Evolutionary conservation across 202 grass and related monocot species (phyloP), one percentile per base, ranked within the genome.

Genomic region (Carex arenaria): DNA sequence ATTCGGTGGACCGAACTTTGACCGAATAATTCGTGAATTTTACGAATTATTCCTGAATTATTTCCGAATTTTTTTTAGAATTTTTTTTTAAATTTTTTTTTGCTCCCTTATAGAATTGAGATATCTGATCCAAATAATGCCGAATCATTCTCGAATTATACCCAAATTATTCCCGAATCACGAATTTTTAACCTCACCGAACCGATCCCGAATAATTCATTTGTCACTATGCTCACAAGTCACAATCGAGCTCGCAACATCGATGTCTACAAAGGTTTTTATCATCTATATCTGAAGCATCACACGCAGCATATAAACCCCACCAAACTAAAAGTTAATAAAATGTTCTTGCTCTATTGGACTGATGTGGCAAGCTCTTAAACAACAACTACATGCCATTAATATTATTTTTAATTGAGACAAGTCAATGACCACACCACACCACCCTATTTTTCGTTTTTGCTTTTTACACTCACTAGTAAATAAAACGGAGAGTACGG

Each of bases 301-400:
- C 1, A 68, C 22, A 40, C 32, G 32, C 19, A 51, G n/a, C 11
- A 51, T 45, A 45, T 8, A 45, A 56, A 10, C 42, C 79, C 80
- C 80, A 82, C 61, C 56, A 55, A 82, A 34, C 42, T 68, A 82
- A 82, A 61, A 66, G 43, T 82, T 82, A 82, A 82, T 67, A 82
- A 82, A 68, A 68, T 68, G 80, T 68, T 82, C 23, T 38, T 68
- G 61, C 63, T 66, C 42, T n/a, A 20, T 69, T 82, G 80, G 80
- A 67, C 45, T 55, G 80, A 82, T 54, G 61, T 56, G 63, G 80
- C 80, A 53, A 23, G 61, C 80, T 67, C 26, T 82, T 82, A 82
- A 82, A 82, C 61, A 82, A 55, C 80, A 67, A 63, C 80, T 82
- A 53, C 61, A 31, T 55, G 22, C 64, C 80, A 49, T 53, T 80